phyloP scores from a whole-genome alignment of 192 early-diverging fungal species.

The Coemansia sp. region DNA sequence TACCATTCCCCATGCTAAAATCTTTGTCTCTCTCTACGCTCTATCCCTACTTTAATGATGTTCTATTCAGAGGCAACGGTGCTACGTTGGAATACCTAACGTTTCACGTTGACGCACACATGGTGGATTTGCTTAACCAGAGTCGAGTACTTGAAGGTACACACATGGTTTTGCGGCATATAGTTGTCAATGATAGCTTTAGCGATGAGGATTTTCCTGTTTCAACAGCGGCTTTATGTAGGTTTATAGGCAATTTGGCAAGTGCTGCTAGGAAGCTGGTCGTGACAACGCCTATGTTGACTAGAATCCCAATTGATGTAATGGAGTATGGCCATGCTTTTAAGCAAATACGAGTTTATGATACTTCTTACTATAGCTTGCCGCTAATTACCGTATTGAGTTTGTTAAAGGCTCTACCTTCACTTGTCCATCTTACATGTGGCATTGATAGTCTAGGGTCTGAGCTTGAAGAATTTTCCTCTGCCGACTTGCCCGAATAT shows the following conservation, averaged over 20 bases:
- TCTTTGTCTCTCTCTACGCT: background rate
- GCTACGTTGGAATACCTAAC: slow-evolving; percentile 1
- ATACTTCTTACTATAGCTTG: background rate
- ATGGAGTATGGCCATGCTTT: background rate
- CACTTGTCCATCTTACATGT: background rate
- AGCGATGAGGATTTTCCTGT: background rate
- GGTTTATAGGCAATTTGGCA: too few relatives aligned
- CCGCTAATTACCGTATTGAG: background rate
- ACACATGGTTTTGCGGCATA: background rate
- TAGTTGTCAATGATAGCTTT: background rate
- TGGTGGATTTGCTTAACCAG: background rate
- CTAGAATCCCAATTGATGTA: background rate
- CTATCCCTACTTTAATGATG: slow-evolving; percentile 6
- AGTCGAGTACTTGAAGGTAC: background rate
- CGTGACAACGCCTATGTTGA: too few relatives aligned
- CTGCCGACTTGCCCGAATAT: background rate
- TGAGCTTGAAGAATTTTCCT: background rate
- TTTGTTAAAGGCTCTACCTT: background rate
- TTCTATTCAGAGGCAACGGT: slow-evolving; percentile 6
- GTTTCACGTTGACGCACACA: background rate
- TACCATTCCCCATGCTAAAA: slow-evolving; percentile 5
- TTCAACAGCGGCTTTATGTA: background rate
- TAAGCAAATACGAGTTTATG: background rate
- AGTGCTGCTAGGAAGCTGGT: too few relatives aligned
- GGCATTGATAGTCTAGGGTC: background rate